Conservation (phyloP, 768 basidiomycete species). For the Leccinum boreale region DNA sequence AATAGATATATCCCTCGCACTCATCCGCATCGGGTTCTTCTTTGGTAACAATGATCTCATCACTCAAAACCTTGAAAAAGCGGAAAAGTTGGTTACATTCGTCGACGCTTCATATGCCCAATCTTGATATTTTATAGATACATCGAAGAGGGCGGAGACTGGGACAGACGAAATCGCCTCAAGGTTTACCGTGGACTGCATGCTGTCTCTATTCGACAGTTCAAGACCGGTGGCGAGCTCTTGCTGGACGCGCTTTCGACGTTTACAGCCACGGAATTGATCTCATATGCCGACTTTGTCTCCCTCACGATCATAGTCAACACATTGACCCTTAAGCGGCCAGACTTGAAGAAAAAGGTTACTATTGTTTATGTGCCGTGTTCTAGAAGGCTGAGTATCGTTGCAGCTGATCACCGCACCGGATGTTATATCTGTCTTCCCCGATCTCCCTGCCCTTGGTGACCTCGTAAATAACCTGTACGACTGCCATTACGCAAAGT, state of each 20-base stretch:
- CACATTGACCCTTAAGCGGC: slow-evolving; percentile 69
- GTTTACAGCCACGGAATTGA: slow-evolving; percentile 88
- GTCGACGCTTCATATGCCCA: not conserved
- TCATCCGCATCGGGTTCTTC: slow-evolving; percentile 89
- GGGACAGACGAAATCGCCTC: slow-evolving; percentile 94
- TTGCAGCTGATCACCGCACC: slow-evolving; percentile 76
- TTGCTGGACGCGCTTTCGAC: slow-evolving; percentile 90
- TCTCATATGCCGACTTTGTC: slow-evolving; percentile 89
- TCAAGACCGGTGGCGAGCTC: slow-evolving; percentile 79
- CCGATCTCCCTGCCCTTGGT: slow-evolving; percentile 77
- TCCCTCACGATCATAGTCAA: slow-evolving; percentile 79
- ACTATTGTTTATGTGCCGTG: not conserved
- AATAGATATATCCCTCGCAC: slow-evolving; percentile 89
- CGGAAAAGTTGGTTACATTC: slow-evolving; percentile 61
- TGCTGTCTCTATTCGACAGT: slow-evolving; percentile 84
- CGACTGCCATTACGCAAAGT: slow-evolving; percentile 91
- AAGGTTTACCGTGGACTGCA: slow-evolving; percentile 94
- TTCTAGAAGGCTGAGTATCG: slow-evolving; percentile 3
- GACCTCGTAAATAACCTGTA: slow-evolving; percentile 85
- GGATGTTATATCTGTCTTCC: slow-evolving; percentile 82
- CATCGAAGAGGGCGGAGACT: slow-evolving; percentile 95
- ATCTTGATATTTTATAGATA: slow-evolving; percentile 44
- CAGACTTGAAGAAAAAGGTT: slow-evolving; percentile 91
- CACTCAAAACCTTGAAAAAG: slow-evolving; percentile 66
- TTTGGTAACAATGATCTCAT: slow-evolving; percentile 76